Conservation (phyloP, 179 eudicot species). For the Amaranthus tricolor region DNA sequence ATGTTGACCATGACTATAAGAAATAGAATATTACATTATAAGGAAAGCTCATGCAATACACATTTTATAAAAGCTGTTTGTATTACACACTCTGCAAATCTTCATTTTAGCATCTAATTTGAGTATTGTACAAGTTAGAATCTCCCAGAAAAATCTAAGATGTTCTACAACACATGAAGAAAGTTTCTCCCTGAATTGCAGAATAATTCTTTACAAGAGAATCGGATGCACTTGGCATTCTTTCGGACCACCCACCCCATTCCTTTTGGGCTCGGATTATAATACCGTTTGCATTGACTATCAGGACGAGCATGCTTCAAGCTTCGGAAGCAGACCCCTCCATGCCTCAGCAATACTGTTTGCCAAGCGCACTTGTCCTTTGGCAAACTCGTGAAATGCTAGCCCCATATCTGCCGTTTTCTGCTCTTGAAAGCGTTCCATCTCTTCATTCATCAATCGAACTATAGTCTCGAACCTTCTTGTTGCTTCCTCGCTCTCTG, state of each 20-base stretch:
- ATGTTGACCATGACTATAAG: no score
- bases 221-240: constrained; percentile 26
- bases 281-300: constrained; percentile 1
- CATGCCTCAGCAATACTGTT: constrained; percentile 80
- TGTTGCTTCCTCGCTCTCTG: constrained; percentile 77
- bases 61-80: no score
- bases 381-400: constrained; percentile 92
- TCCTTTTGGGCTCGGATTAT: not conserved
- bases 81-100: not conserved
- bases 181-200: not conserved
- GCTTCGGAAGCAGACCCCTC: constrained; percentile 90
- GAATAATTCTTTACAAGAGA: constrained; percentile 19
- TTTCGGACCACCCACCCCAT: constrained; percentile 26
- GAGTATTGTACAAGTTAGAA: constrained; percentile 12
- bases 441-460: constrained; percentile 74
- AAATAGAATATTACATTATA: no score
- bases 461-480: constrained; percentile 78
- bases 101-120: not conserved
- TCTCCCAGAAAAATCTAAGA: not conserved
- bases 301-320: constrained; percentile 72
- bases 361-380: constrained; percentile 92
- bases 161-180: constrained; percentile 1
- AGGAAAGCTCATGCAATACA: no score
- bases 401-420: constrained; percentile 83
- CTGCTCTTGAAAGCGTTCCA: constrained; percentile 81